Evolutionary conservation across 139 green algal species (phyloP).

Genomic region (Protoeuglena noctilucae): DNA sequence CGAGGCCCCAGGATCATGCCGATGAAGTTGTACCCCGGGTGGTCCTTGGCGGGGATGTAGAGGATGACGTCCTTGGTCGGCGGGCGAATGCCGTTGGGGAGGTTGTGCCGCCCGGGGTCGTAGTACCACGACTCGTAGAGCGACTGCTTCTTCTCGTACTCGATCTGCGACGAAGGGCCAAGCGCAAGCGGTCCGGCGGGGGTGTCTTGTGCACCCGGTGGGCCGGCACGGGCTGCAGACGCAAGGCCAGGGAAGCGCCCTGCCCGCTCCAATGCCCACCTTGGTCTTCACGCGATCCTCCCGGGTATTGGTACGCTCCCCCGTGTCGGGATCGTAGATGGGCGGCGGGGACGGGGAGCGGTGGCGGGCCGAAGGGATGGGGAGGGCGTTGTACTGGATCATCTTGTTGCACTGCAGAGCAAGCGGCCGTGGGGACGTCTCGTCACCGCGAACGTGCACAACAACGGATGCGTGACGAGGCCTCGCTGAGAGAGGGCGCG

Average conservation of each 20-base stretch:
- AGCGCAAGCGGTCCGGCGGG: too few relatives aligned
- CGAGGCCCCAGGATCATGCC: conserved; percentile 14
- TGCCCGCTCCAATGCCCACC: too few relatives aligned
- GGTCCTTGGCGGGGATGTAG: conserved; percentile 8
- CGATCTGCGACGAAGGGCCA: too few relatives aligned
- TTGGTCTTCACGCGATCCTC: neutral
- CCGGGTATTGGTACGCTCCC: neutral
- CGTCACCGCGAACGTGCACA: too few relatives aligned
- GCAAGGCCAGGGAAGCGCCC: too few relatives aligned
- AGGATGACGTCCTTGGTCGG: conserved; percentile 7
- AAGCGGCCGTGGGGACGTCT: too few relatives aligned
- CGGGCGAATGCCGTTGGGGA: neutral
- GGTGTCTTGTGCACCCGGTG: too few relatives aligned
- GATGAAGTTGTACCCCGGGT: conserved; percentile 19
- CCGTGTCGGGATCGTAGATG: neutral
- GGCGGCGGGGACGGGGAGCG: neutral
- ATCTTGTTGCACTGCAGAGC: too few relatives aligned
- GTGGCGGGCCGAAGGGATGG: neutral
- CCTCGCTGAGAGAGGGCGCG: too few relatives aligned
- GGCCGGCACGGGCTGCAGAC: too few relatives aligned
- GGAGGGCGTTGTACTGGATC: neutral
- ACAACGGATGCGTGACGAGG: too few relatives aligned
- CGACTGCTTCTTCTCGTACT: neutral
- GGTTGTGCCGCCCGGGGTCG: neutral
- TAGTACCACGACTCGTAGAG: neutral